Evolutionary conservation across 2,329 filamentous ascomycete genomes (phyloP).

Genomic region (Curvularia spicifera): DNA sequence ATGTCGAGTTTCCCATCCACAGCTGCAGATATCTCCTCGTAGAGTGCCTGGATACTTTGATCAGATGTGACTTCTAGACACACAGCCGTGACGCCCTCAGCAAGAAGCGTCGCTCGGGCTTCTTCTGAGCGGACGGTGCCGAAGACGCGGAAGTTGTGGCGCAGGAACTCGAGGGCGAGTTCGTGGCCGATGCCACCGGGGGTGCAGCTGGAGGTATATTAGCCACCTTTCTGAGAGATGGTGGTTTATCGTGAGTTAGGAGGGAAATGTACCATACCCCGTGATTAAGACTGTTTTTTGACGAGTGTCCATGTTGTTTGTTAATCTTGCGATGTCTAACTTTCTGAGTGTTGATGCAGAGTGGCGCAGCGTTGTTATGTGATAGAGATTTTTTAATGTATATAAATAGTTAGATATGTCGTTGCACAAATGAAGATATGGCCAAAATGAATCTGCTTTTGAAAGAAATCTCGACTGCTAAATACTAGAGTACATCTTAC

Average conservation of each 20-base stretch:
- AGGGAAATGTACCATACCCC: background rate
- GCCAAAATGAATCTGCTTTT: no score
- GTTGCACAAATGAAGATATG: background rate
- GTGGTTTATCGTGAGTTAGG: no score
- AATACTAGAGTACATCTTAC: background rate
- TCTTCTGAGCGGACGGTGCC: background rate
- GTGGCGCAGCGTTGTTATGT: background rate
- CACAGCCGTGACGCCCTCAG: background rate
- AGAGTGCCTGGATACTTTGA: background rate
- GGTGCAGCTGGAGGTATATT: background rate
- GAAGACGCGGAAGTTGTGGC: background rate
- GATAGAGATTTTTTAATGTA: no score
- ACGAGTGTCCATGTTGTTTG: background rate
- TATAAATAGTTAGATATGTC: background rate
- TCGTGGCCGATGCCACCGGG: slow-evolving; percentile 1
- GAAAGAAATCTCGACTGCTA: no score
- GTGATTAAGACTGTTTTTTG: background rate
- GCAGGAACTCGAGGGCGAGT: slow-evolving; percentile 1
- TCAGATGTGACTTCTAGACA: background rate
- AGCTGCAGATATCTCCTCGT: background rate
- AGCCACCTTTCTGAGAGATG: no score
- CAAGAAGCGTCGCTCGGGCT: background rate
- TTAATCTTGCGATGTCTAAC: background rate
- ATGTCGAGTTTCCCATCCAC: background rate
- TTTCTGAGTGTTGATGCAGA: background rate